Evolutionary conservation across 352 stramenopile genomes (phyloP).

Genomic region (Pythium oligandrum): DNA sequence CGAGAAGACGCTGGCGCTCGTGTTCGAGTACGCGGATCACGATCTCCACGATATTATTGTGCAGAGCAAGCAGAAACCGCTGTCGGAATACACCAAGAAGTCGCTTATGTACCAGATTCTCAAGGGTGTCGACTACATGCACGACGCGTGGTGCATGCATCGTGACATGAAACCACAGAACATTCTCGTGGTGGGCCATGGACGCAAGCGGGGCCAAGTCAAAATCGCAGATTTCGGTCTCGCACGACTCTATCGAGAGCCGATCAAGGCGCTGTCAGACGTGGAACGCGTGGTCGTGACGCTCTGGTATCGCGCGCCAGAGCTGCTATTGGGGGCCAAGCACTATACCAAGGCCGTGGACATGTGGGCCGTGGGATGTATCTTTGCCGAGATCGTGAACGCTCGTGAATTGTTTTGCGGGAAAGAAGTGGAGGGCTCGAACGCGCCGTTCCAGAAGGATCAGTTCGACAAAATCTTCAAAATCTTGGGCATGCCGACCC

Average conservation of each 20-base stretch:
- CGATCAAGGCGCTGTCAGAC: slow-evolving; percentile 84
- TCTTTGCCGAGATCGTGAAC: slow-evolving; percentile 93
- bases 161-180: slow-evolving; percentile 94
- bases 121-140: slow-evolving; percentile 92
- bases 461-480: slow-evolving; percentile 91
- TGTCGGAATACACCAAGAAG: slow-evolving; percentile 91
- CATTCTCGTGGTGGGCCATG: slow-evolving; percentile 88
- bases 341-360: slow-evolving; percentile 95
- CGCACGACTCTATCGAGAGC: slow-evolving; percentile 85
- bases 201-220: slow-evolving; percentile 77
- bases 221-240: slow-evolving; percentile 85
- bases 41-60: slow-evolving; percentile 88
- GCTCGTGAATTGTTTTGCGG: slow-evolving; percentile 83
- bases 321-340: slow-evolving; percentile 90
- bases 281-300: slow-evolving; percentile 93
- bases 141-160: slow-evolving; percentile 92
- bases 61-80: slow-evolving; percentile 82
- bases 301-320: slow-evolving; percentile 94
- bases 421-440: slow-evolving; percentile 84
- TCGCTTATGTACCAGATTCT: slow-evolving; percentile 91
- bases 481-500: slow-evolving; percentile 82
- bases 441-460: slow-evolving; percentile 88
- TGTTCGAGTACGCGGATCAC: slow-evolving; percentile 89
- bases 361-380: slow-evolving; percentile 95
- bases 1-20: slow-evolving; percentile 78